Conservation (phyloP, 2,329 filamentous ascomycete species). For the Fusarium musae region DNA sequence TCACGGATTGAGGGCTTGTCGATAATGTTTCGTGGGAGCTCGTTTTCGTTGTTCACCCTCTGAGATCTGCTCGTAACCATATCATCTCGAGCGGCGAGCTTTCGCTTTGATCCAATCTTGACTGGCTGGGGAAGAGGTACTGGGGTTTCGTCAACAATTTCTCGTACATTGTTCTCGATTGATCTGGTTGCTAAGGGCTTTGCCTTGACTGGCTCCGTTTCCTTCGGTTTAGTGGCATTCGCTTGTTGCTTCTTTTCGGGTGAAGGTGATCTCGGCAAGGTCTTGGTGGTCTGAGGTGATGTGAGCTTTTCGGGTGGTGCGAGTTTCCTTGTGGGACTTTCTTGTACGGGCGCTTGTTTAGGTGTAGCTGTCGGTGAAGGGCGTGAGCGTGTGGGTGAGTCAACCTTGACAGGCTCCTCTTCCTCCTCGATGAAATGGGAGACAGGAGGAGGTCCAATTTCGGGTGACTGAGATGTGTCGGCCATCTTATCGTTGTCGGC, state of each 20-base stretch:
- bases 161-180: conserved; percentile 10
- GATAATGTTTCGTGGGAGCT: conserved; percentile 24
- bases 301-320: conserved; percentile 47
- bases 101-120: conserved; percentile 68
- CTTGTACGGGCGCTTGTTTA: conserved; percentile 13
- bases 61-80: conserved; percentile 51
- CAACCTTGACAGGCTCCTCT: conserved; percentile 65
- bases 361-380: conserved; percentile 19
- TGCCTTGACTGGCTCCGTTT: neutral
- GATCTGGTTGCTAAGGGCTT: conserved; percentile 3
- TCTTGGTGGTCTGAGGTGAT: conserved; percentile 44
- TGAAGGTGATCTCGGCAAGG: conserved; percentile 35
- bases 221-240: neutral
- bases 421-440: conserved; percentile 68
- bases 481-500: conserved; percentile 58
- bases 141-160: conserved; percentile 13
- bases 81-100: conserved; percentile 66
- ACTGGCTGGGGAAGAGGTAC: conserved; percentile 38
- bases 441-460: conserved; percentile 72
- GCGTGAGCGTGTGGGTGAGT: conserved; percentile 55
- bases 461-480: conserved; percentile 70
- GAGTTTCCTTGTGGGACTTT: conserved; percentile 43
- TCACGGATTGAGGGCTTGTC: conserved; percentile 48
- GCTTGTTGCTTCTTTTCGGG: conserved; percentile 44
- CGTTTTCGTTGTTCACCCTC: conserved; percentile 45